Percentiles rank a stretch among this genome's conserved stretches.
Evolutionary conservation across 179 eudicot genomes (phyloP).

Genomic region (Sideroxylon spinosum): DNA sequence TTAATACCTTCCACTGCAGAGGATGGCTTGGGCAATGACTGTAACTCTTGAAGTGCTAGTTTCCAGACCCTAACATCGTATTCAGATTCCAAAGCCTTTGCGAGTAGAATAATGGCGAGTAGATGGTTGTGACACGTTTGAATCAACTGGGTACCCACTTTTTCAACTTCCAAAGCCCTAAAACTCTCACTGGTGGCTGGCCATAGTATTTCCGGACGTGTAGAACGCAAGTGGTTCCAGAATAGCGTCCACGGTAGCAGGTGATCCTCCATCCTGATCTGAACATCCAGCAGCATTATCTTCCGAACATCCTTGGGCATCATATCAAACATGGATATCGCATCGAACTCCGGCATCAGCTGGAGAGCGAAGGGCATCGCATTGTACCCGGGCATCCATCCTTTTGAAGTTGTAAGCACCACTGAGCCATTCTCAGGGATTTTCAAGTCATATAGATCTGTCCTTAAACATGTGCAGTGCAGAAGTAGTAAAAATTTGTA

Average conservation of each 20-base stretch:
- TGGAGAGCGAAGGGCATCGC: no score
- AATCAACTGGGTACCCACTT: neutral
- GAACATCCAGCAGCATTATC: neutral
- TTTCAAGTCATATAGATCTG: neutral
- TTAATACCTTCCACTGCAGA: neutral
- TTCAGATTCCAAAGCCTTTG: constrained; percentile 4
- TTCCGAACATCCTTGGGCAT: neutral
- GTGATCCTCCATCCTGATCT: constrained; percentile 6
- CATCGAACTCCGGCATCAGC: no score
- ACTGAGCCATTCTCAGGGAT: neutral
- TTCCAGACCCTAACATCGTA: neutral
- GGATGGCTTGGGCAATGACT: neutral
- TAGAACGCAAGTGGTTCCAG: neutral
- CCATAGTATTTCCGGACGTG: no score
- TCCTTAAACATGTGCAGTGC: neutral
- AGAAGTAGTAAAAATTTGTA: neutral
- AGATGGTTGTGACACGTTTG: neutral
- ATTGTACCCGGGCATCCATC: no score
- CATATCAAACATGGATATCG: no score
- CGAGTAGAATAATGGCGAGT: constrained; percentile 3
- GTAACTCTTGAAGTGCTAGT: neutral
- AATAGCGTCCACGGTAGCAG: constrained; percentile 5
- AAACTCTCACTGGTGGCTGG: no score
- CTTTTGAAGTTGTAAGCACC: neutral
- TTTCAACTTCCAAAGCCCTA: neutral